Conservation (phyloP, 2,329 filamentous ascomycete species). For the Fusarium chuoi region DNA sequence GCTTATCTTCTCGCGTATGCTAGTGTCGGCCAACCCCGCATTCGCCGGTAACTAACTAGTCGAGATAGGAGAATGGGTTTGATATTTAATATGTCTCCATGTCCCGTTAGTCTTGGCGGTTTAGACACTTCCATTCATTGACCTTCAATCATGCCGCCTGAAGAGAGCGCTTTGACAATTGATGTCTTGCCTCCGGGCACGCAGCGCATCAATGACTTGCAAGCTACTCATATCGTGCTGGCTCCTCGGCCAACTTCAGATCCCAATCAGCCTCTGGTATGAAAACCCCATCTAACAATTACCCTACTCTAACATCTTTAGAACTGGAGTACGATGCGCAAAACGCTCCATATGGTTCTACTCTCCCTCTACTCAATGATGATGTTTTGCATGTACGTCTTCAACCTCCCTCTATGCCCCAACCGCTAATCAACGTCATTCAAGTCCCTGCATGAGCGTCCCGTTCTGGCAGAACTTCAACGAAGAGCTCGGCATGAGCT, state of each 20-base stretch:
- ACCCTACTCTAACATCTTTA: neutral
- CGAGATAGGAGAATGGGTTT: neutral
- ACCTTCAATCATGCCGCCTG: neutral
- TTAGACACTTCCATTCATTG: no score
- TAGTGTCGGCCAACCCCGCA: neutral
- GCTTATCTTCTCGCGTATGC: neutral
- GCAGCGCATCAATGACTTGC: slow-evolving; percentile 25
- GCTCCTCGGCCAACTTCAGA: slow-evolving; percentile 33
- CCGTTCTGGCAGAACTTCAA: slow-evolving; percentile 35
- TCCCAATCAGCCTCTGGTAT: slow-evolving; percentile 32
- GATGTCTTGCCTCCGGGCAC: slow-evolving; percentile 26
- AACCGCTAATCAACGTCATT: neutral
- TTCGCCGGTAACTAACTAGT: neutral
- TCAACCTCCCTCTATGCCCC: rapidly evolving
- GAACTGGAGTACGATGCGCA: slow-evolving; percentile 34
- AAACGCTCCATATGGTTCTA: slow-evolving; percentile 17
- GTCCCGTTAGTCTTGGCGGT: neutral
- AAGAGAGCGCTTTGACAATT: neutral
- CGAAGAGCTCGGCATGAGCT: slow-evolving; percentile 32
- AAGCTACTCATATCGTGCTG: slow-evolving; percentile 23
- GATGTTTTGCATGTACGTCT: slow-evolving; percentile 33
- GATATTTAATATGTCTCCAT: neutral
- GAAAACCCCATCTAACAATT: neutral
- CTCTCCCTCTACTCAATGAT: slow-evolving; percentile 31
- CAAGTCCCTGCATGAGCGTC: slow-evolving; percentile 30